phyloP scores from a whole-genome alignment of 2,329 filamentous ascomycete species.

The Trichoderma aggressivum region DNA sequence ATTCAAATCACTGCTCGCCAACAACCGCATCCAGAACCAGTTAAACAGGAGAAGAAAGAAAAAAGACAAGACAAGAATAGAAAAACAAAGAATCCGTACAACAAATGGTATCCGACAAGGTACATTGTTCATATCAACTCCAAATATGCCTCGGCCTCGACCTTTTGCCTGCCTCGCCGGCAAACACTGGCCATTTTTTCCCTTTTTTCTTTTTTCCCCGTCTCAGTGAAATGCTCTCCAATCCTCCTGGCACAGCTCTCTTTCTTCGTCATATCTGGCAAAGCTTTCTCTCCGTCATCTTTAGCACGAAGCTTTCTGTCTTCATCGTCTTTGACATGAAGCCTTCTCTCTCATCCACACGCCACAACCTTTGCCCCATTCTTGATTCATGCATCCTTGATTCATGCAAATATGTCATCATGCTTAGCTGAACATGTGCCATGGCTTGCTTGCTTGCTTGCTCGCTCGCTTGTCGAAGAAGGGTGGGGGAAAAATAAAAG shows the following conservation, averaged over 20 bases:
- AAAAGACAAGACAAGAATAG: not conserved
- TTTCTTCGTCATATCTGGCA: not conserved
- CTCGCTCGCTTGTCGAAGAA: constrained; percentile 13
- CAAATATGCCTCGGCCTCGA: constrained; percentile 11
- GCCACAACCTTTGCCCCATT: not conserved
- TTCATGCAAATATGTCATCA: not conserved
- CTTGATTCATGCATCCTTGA: not conserved
- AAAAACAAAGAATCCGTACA: constrained; percentile 19
- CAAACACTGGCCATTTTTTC: not conserved
- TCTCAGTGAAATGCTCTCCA: constrained; percentile 21
- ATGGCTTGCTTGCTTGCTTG: not conserved
- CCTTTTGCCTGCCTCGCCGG: not conserved
- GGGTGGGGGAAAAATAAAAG: not conserved
- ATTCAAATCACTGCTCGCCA: not conserved
- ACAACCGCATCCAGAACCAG: not conserved
- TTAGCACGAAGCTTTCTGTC: too few species aligned
- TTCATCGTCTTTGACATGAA: too few species aligned
- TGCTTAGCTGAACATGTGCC: not conserved
- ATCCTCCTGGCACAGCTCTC: not conserved
- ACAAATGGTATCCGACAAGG: constrained; percentile 30
- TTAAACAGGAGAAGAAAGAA: not conserved
- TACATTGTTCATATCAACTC: constrained; percentile 15
- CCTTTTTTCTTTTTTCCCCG: not conserved
- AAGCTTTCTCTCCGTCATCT: too few species aligned
- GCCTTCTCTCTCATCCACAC: not conserved